Base-by-base conservation (phyloP, 331 rosid species). In the Acacia concinna region DNA sequence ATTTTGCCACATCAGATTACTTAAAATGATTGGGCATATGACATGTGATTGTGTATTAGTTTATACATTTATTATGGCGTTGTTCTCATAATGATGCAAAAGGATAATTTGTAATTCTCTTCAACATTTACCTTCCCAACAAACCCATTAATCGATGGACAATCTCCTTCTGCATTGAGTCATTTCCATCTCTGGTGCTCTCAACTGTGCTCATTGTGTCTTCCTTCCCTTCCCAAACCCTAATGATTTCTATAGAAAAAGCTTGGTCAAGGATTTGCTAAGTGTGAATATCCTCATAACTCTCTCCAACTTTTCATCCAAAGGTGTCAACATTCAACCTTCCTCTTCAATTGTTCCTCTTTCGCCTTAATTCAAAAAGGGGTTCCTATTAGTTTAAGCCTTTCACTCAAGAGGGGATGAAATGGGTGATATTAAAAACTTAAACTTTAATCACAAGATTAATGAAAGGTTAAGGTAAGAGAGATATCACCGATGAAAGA, bases 231-330 rank as follows among this genome's bases (percentile, higher is more conserved):
- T 83, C 52, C 90, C 82, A 7, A 46, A 85, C 73, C 97, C 94
- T 20, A 97, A 94, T 81, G 82, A 87, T 27, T 94, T 90, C 92
- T 94, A 92, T 86, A 84, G 92, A 94, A 94, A 71, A 83, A 94
- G 8, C 90, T 92, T 74, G 88, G 90, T 13, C 88, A 97, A 3
- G 90, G 93, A 11, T 84, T 90, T 12, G 87, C 93, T 1, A 82
- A 84, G 15, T 90, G 91, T 4, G 81, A 84, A 37, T 41, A 72
- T 23, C 94, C 93, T 8, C 83, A 57, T 15, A 15, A 54, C 63
- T 88, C 94, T 17, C 71, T 92, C 8, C 38, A 57, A 59, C 37
- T 89, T 69, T 92, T 89, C 83, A 77, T 67, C 32, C 88, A 87
- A 79, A 85, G 92, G 87, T 91, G 76, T 12, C 80, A 86, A 34